Conservation (phyloP, 768 basidiomycete genomes). For the Exsudoporus frostii region DNA sequence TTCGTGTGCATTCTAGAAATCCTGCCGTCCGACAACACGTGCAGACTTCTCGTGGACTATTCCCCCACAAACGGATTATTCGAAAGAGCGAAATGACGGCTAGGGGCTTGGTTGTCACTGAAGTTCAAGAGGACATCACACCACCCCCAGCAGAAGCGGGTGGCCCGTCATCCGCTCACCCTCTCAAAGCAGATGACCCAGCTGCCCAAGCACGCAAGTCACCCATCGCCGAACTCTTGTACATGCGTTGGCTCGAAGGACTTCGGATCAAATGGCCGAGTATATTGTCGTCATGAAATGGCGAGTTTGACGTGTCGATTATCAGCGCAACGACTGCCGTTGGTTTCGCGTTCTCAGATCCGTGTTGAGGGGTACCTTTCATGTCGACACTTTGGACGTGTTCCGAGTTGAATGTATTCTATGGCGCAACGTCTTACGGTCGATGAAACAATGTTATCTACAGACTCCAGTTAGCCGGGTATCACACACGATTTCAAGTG, state of each 20-base stretch:
- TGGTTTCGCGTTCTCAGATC: neutral
- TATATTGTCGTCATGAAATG: conserved; percentile 39
- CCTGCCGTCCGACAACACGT: conserved; percentile 76
- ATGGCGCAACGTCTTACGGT: conserved; percentile 5
- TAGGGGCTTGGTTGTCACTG: conserved; percentile 78
- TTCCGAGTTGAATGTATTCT: conserved; percentile 4
- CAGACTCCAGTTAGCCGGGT: neutral
- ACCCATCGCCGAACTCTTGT: conserved; percentile 93
- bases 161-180: conserved; percentile 27
- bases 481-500: neutral
- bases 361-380: neutral
- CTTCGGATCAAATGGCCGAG: conserved; percentile 88
- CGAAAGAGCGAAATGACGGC: conserved; percentile 85
- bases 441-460: conserved; percentile 6
- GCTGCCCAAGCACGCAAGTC: conserved; percentile 57
- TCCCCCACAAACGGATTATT: conserved; percentile 75
- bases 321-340: neutral
- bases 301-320: neutral
- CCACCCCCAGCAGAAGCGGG: conserved; percentile 41
- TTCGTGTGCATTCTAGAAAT: conserved; percentile 50
- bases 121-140: conserved; percentile 70
- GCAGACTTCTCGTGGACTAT: conserved; percentile 73
- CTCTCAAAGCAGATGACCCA: conserved; percentile 38
- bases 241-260: conserved; percentile 95
- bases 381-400: neutral